Evolutionary conservation across 306 rosid genomes (phyloP).

Genomic region (Bauhinia variegata): DNA sequence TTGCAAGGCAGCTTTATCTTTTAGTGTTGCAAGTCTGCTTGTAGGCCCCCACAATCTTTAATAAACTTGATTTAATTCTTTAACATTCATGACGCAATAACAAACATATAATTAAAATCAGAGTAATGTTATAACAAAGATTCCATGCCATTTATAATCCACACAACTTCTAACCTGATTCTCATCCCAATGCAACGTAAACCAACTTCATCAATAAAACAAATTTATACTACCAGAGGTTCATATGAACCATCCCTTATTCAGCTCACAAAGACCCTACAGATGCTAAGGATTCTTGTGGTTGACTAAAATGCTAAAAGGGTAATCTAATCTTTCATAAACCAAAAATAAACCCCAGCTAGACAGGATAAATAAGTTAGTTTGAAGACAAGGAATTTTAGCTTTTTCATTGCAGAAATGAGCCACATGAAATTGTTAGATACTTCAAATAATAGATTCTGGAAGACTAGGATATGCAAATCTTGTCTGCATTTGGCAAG

Average conservation of each 20-base stretch:
- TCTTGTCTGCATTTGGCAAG: constrained; percentile 56
- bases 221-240: too few species aligned
- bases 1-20: too few species aligned
- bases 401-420: not conserved
- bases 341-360: not conserved
- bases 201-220: too few species aligned
- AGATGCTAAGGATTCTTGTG: constrained; percentile 6
- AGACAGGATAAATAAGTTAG: not conserved
- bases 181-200: constrained; percentile 16
- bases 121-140: constrained; percentile 20
- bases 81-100: constrained; percentile 31
- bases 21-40: too few species aligned
- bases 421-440: constrained; percentile 22
- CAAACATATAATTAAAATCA: not conserved
- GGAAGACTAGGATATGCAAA: too few species aligned
- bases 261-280: not conserved
- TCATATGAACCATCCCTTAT: constrained; percentile 23
- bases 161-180: constrained; percentile 16
- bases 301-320: not conserved
- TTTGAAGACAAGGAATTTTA: not conserved
- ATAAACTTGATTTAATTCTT: too few species aligned
- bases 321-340: not conserved
- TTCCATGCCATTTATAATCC: constrained; percentile 27
- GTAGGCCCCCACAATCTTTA: too few species aligned
- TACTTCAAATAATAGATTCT: constrained; percentile 16